A percentile compares a stretch with the other conserved stretches of the same genome.
Conservation (phyloP, 805 yeast genomes). For the Ogataea nakhonphanomensis region DNA sequence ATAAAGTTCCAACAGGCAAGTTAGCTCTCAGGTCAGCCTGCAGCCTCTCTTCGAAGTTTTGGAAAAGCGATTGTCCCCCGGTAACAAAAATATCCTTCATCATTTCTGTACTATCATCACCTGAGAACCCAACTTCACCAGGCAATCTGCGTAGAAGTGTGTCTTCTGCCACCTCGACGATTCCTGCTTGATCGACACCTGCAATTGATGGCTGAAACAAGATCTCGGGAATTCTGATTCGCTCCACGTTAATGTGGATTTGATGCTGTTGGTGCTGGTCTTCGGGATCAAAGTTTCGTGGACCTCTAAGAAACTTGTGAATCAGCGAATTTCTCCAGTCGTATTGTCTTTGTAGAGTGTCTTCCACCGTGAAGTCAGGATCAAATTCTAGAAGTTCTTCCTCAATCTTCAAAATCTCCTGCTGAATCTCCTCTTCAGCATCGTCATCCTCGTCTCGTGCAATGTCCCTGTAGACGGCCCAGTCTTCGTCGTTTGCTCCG, state of each 20-base stretch:
- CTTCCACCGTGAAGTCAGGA: slow-evolving; percentile 81
- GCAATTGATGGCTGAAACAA: slow-evolving; percentile 90
- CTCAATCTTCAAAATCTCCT: slow-evolving; percentile 59
- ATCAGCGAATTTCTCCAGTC: slow-evolving; percentile 81
- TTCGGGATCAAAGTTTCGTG: slow-evolving; percentile 79
- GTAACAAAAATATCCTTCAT: slow-evolving; percentile 72
- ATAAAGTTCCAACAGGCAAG: slow-evolving; percentile 63
- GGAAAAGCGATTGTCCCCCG: slow-evolving; percentile 76
- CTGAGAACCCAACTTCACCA: slow-evolving; percentile 47
- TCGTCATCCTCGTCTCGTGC: slow-evolving; percentile 75
- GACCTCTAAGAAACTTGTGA: slow-evolving; percentile 88
- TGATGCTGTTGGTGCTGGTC: slow-evolving; percentile 86
- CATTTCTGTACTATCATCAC: slow-evolving; percentile 46
- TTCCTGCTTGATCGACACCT: slow-evolving; percentile 94
- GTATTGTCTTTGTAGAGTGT: slow-evolving; percentile 72
- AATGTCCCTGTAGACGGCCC: slow-evolving; percentile 87
- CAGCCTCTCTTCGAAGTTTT: slow-evolving; percentile 67
- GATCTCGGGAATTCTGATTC: slow-evolving; percentile 90
- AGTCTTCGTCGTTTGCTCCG: slow-evolving; percentile 94
- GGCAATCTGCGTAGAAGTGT: slow-evolving; percentile 59
- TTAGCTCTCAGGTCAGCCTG: slow-evolving; percentile 62
- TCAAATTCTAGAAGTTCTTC: slow-evolving; percentile 75
- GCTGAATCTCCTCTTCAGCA: slow-evolving; percentile 70
- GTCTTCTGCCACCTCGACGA: slow-evolving; percentile 72
- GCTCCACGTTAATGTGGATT: slow-evolving; percentile 83